Evolutionary conservation across 2,329 filamentous ascomycete genomes (phyloP), one percentile per base, ranked within the genome.

Genomic region (Pseudocercospora cruenta): DNA sequence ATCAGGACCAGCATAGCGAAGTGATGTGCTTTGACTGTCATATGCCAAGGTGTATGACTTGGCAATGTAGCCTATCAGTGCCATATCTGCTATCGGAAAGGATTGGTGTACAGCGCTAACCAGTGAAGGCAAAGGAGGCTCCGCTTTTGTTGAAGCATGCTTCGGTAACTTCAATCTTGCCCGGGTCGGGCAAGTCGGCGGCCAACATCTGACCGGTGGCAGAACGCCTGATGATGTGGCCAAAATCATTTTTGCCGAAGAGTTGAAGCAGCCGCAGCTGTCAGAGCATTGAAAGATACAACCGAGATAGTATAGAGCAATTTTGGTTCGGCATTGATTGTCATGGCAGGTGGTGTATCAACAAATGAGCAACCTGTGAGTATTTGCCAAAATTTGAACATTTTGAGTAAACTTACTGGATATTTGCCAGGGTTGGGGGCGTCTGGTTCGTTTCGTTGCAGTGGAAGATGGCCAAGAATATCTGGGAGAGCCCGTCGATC

Each of bases 401-500:
- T n/a, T 39, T 5, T 16, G 1, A 6, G 12, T 39, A 6, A 39
- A 39, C 12, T n/a, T 3, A 5, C 14, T 39, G 4, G 2, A 6
- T 7, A 39, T 4, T 49, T 21, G 22, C n/a, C 45, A 49, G 45
- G 12, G 10, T 1, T 49, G 45, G 45, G 45, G n/a, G 22, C 45
- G 45, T 21, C 12, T 49, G 19, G 19, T 24, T 24, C 45, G 45
- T 21, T 49, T 49, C 6, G 22, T 49, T 49, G 45, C 45, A 24
- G n/a, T 49, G 8, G 45, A 49, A 22, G 45, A 49, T 49, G 19
- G 45, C 4, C 19, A 49, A 49, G 19, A 49, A 49, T 49, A 49
- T 49, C 16, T 49, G 7, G 45, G 45, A 49, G 45, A 49, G 45
- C 45, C 45, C 45, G 21, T 63, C 7, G 51, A 63, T 63, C 21